Evolutionary conservation across 2,329 filamentous ascomycete species (phyloP).

Genomic region (Ceratocystis ficicola): DNA sequence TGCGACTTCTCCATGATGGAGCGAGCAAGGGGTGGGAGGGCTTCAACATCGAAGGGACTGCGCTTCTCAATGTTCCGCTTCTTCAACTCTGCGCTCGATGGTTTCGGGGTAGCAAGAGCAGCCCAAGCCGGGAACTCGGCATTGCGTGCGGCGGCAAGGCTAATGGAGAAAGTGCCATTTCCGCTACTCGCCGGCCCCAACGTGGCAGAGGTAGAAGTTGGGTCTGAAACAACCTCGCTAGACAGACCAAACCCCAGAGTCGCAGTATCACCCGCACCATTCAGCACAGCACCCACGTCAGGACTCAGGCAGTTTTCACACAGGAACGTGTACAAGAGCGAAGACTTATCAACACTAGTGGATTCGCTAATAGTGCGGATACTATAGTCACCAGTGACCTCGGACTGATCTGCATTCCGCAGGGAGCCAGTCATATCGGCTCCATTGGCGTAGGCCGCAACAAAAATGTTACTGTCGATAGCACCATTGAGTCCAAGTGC

Average conservation of each 20-base stretch:
- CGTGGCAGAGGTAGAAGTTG: constrained; percentile 22
- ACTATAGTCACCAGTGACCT: constrained; percentile 33
- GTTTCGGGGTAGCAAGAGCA: constrained; percentile 20
- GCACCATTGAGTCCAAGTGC: constrained; percentile 35
- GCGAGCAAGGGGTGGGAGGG: neutral
- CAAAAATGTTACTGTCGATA: constrained; percentile 36
- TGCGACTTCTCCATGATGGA: constrained; percentile 1
- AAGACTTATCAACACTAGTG: constrained; percentile 34
- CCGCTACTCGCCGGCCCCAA: constrained; percentile 23
- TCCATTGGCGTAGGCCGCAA: constrained; percentile 35
- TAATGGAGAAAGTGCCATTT: constrained; percentile 24
- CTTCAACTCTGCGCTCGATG: neutral
- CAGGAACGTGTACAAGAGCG: constrained; percentile 37
- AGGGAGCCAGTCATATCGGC: constrained; percentile 33
- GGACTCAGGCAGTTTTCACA: constrained; percentile 32
- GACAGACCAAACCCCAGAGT: constrained; percentile 32
- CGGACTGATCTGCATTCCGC: constrained; percentile 35
- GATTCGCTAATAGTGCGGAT: constrained; percentile 33
- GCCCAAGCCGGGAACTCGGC: constrained; percentile 24
- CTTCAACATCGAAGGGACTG: neutral
- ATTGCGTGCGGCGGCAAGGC: constrained; percentile 23
- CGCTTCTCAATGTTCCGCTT: constrained; percentile 3
- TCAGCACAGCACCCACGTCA: constrained; percentile 26
- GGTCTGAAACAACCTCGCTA: constrained; percentile 23
- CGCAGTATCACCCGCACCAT: constrained; percentile 24